Evolutionary conservation across 1,284 basidiomycete species (phyloP).

Genomic region (Pholiota adiposa): DNA sequence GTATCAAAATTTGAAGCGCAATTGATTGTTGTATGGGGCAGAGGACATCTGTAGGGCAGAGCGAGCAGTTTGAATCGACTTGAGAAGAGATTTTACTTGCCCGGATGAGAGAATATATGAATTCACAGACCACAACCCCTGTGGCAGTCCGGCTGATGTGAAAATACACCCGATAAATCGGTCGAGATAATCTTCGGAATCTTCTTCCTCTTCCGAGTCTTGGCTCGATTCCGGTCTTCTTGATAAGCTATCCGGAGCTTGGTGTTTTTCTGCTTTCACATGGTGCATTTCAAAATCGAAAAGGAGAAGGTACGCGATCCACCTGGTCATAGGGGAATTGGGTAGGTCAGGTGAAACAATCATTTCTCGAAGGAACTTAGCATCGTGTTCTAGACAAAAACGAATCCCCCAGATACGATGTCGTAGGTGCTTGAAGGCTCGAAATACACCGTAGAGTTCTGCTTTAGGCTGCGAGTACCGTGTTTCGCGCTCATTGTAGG

Average conservation of each 20-base stretch:
- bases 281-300: conserved; percentile 38
- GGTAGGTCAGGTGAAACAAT: conserved; percentile 35
- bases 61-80: background rate
- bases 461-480: conserved; percentile 42
- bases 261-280: conserved; percentile 31
- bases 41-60: background rate
- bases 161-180: background rate
- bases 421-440: conserved; percentile 34
- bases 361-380: conserved; percentile 39
- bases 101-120: background rate
- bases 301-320: conserved; percentile 34
- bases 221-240: conserved; percentile 12
- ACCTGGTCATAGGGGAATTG: conserved; percentile 37
- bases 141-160: background rate
- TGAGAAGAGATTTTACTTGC: background rate
- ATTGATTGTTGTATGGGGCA: background rate
- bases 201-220: conserved; percentile 20
- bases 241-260: conserved; percentile 36
- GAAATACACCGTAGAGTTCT: conserved; percentile 40
- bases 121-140: background rate
- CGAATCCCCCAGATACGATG: conserved; percentile 35
- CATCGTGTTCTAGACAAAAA: conserved; percentile 39
- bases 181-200: conserved; percentile 22
- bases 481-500: conserved; percentile 33
- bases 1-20: no score